These are phyloP conservation scores for Tetracladium marchalianum DNA, from an alignment of 495 filamentous ascomycete genomes.

Conservation along the genomic window DNA sequence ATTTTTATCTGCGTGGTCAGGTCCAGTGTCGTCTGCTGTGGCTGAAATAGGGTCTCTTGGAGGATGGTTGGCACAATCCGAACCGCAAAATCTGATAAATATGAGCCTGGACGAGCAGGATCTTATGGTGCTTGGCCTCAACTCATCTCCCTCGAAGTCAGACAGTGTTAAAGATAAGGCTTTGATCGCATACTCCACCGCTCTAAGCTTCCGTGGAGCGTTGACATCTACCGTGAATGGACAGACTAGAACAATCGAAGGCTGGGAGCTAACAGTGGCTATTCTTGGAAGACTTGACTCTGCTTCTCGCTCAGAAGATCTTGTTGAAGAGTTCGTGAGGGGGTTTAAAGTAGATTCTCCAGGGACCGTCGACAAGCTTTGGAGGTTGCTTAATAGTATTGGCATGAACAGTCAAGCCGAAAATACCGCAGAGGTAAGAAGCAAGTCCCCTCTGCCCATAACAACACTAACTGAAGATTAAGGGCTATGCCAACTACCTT, in stretches of 20 bases:
- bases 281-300: slow-evolving; percentile 68
- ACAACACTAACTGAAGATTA: slow-evolving; percentile 4
- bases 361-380: slow-evolving; percentile 63
- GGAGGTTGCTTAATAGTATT: slow-evolving; percentile 56
- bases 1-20: slow-evolving; percentile 68
- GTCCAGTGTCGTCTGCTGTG: slow-evolving; percentile 63
- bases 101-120: slow-evolving; percentile 44
- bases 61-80: slow-evolving; percentile 58
- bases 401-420: slow-evolving; percentile 62
- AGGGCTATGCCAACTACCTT: slow-evolving; percentile 72
- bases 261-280: slow-evolving; percentile 80
- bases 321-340: slow-evolving; percentile 54
- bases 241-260: slow-evolving; percentile 39
- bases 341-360: slow-evolving; percentile 53
- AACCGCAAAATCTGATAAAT: slow-evolving; percentile 30
- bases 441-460: not conserved
- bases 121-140: slow-evolving; percentile 42
- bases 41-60: slow-evolving; percentile 66
- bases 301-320: slow-evolving; percentile 48
- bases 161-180: slow-evolving; percentile 58
- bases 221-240: slow-evolving; percentile 20
- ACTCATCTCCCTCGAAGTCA: slow-evolving; percentile 29
- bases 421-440: slow-evolving; percentile 60
- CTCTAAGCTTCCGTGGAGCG: slow-evolving; percentile 34
- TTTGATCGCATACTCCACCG: slow-evolving; percentile 60